A percentile compares a stretch with the other conserved stretches of the same genome.
Conservation (phyloP, 2,329 filamentous ascomycete genomes). For the Colletotrichum abscissum region DNA sequence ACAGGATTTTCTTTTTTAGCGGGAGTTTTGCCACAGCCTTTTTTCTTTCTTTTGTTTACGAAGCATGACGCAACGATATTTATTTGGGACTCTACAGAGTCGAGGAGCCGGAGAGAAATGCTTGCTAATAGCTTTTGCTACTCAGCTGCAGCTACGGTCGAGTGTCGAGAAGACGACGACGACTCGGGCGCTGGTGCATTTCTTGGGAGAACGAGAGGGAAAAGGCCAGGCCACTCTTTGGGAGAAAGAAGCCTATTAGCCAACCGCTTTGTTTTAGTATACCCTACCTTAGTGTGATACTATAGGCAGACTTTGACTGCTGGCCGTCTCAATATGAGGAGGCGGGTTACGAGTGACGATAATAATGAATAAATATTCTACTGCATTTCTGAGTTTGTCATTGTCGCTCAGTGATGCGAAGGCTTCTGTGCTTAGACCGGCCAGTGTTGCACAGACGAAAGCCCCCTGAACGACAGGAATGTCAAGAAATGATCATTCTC, state of each 20-base stretch:
- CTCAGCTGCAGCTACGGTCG: neutral
- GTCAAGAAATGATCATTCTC: slow-evolving; percentile 14
- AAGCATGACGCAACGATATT: slow-evolving; percentile 22
- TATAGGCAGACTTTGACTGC: slow-evolving; percentile 10
- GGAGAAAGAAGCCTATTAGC: neutral
- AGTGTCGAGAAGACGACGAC: neutral
- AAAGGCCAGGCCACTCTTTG: neutral
- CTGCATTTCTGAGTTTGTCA: neutral
- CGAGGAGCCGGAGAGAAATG: neutral
- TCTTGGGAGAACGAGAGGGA: neutral
- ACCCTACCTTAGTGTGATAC: neutral
- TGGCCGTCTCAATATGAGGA: neutral
- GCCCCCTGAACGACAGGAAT: neutral
- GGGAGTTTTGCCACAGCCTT: slow-evolving; percentile 21
- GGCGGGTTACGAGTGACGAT: slow-evolving; percentile 21
- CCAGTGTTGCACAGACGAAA: neutral
- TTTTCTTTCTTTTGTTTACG: slow-evolving; percentile 8
- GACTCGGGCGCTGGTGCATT: neutral
- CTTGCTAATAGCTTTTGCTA: neutral
- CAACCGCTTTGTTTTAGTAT: neutral
- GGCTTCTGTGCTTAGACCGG: neutral
- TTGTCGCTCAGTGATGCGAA: neutral
- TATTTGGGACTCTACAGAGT: slow-evolving; percentile 9
- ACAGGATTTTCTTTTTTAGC: slow-evolving; percentile 5
- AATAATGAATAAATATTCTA: slow-evolving; percentile 3